These are phyloP conservation scores for Epichloe bromicola DNA, from an alignment of 2,329 filamentous ascomycete genomes.

Conservation along the genomic window DNA sequence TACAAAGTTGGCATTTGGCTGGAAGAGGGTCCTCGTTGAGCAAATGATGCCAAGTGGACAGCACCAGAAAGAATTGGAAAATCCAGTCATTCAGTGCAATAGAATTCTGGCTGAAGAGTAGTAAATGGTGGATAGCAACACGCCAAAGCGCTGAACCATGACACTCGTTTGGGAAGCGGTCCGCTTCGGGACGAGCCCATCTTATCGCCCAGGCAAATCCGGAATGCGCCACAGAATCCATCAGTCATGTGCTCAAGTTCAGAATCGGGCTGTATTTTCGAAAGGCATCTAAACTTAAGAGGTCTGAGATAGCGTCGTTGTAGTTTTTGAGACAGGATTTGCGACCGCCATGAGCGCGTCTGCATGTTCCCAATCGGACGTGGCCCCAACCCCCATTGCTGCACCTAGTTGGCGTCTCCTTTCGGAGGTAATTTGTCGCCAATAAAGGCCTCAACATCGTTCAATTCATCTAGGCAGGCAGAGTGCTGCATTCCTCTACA, in stretches of 20 bases:
- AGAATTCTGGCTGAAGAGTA: too few relatives aligned
- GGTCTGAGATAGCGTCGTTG: neutral
- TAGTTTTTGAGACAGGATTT: too few relatives aligned
- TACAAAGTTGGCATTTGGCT: too few relatives aligned
- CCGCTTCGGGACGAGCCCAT: neutral
- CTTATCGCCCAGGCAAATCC: neutral
- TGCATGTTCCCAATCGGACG: neutral
- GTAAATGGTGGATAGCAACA: too few relatives aligned
- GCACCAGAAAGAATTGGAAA: too few relatives aligned
- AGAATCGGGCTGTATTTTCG: neutral
- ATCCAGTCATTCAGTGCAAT: too few relatives aligned
- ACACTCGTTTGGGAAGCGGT: neutral
- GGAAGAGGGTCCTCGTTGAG: too few relatives aligned
- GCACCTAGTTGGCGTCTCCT: slow-evolving; percentile 1
- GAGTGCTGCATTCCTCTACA: slow-evolving; percentile 58
- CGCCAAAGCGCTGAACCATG: neutral
- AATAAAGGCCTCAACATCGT: slow-evolving; percentile 59
- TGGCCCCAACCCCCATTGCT: neutral
- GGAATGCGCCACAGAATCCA: neutral
- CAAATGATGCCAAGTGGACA: too few relatives aligned
- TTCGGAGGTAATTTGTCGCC: slow-evolving; percentile 29
- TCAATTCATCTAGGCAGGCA: slow-evolving; percentile 64
- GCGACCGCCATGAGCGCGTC: too few relatives aligned
- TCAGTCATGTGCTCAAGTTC: neutral
- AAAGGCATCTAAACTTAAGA: neutral